Base-by-base conservation (phyloP, 805 yeast species). In the Cyberlindnera maclurae region DNA sequence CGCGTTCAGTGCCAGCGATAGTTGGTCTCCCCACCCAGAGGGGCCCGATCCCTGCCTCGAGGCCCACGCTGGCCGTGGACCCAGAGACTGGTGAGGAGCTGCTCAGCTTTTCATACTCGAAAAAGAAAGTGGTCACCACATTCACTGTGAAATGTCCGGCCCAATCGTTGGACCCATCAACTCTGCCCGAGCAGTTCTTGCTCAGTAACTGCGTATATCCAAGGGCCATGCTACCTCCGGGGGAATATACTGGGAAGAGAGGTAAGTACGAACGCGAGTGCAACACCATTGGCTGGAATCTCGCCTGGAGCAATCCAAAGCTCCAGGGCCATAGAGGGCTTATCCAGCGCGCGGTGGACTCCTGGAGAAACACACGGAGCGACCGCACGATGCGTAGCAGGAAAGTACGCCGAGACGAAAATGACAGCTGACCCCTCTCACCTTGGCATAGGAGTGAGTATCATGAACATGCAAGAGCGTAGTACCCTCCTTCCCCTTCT, bases 341-440 rank as follows among this genome's bases (percentile, higher is more conserved):
- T 12, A 62, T 70, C 12, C 77, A 71, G 46, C 58, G 76, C 24
- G 76, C 77, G 1, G 77, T 71, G 12, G 77, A 71, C 42, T 58
- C 67, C 6, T 72, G 73, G 73, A 59, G 77, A 45, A 71, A 71
- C 50, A 63, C 73, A 5, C 59, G 70, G 44, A 50, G 57, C 8
- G 71, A 70, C 38, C 60, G 61, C 13, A 53, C 58, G 4, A 52
- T 62, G 28, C 24, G 18, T 12, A 27, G 37, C 12, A 15, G 30
- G 30, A 34, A 34, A 27, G 31, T 27, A 6, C 17, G 30, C 17
- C 13, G 24, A 15, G 29, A 24, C 13, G 29, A 18, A 15, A 11
- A 20, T 20, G 24, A 8, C 24, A 20, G 24, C 8, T 20, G 24
- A 20, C 5, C 24, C 8, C 8, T 20, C n/a, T n/a, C n/a, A n/a